Conservation (phyloP, 176 grass and related monocot species). For the Tillandsia fasciculata region DNA sequence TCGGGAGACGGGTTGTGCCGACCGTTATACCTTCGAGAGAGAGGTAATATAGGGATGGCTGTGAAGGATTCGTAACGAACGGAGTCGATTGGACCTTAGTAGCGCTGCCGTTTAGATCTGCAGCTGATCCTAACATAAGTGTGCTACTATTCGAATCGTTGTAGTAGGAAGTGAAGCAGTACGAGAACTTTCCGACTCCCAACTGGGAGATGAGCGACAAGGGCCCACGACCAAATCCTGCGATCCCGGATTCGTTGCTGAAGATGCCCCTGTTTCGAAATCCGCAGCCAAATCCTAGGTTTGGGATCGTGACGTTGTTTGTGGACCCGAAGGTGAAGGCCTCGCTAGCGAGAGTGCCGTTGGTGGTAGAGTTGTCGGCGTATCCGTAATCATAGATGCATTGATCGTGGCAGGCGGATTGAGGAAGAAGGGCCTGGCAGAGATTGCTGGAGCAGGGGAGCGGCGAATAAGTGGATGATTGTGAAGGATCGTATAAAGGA, state of each 20-base stretch:
- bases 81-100: conserved; percentile 14
- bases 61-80: not conserved
- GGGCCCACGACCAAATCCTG: conserved; percentile 33
- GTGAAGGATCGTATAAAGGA: conserved; percentile 15
- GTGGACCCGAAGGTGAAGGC: conserved; percentile 41
- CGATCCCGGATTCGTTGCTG: conserved; percentile 25
- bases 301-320: not conserved
- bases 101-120: conserved; percentile 18
- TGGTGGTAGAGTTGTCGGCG: conserved; percentile 34
- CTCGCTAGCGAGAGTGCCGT: conserved; percentile 40
- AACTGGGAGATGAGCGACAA: conserved; percentile 51
- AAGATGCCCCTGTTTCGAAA: conserved; percentile 15
- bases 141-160: conserved; percentile 16
- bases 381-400: conserved; percentile 47
- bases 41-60: conserved; percentile 30
- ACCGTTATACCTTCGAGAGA: conserved; percentile 27
- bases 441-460: conserved; percentile 22
- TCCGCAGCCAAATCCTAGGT: conserved; percentile 45
- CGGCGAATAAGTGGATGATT: conserved; percentile 27
- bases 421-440: conserved; percentile 1
- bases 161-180: conserved; percentile 38
- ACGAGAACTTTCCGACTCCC: conserved; percentile 39
- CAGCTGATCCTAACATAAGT: conserved; percentile 46
- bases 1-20: not conserved
- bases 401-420: not conserved